Evolutionary conservation across 2,329 filamentous ascomycete genomes (phyloP), one percentile per base, ranked within the genome.

Genomic region (Elsinoe fawcettii): DNA sequence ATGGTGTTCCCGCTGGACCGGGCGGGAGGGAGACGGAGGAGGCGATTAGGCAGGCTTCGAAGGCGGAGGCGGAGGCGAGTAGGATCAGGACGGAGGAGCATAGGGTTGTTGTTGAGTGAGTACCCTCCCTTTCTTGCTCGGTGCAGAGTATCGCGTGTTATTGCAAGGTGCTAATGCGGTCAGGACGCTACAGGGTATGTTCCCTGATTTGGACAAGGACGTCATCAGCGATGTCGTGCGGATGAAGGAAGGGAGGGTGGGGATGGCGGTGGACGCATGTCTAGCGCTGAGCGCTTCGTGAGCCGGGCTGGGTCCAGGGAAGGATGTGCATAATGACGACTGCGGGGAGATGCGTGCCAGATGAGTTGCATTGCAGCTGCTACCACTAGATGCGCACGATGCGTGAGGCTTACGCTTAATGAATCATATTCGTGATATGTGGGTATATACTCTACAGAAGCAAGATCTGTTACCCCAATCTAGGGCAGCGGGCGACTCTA

Each of bases 141-240:
- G 27, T 30, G 6, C 46, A 18, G 6, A 56, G 30, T 22, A n/a
- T n/a, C n/a, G n/a, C n/a, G n/a, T n/a, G n/a, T n/a, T n/a, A n/a
- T n/a, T n/a, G n/a, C n/a, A n/a, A n/a, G n/a, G 56, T 63, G 44
- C 63, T 53, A 20, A 36, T 34, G n/a, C 14, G 30, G 2, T 16
- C 56, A 77, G 75, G 73, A 97, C 93, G 34, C 75, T 99, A 58
- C 85, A 89, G 49, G 87, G 90, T 65, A 99, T 99, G 93, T 99
- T 99, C 70, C 93, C 93, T 0, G 90, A 95, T 67, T 76, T 99
- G 53, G 93, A 99, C 70, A 83, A 84, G 66, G 95, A 99, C 51
- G 81, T 99, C 36, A 97, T 99, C 68, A 91, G 91, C 66, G 93
- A 99, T 74, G 93, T 99, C 39, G 93, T 99, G 23, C 85, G 92